phyloP scores from a whole-genome alignment of 805 yeast species.

The Barnettozyma pratensis region DNA sequence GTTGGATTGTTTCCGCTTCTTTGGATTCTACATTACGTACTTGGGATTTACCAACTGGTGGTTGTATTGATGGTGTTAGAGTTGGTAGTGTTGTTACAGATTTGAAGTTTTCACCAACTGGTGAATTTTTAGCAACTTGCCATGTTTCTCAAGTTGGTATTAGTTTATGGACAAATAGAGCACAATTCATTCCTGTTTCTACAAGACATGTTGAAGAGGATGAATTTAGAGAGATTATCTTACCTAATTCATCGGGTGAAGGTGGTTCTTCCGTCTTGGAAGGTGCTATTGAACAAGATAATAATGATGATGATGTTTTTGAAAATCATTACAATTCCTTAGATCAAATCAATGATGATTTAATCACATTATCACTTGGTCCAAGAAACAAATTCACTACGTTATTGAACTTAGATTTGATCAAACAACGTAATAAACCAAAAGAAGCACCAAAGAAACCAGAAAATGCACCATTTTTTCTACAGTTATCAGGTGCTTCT shows the following conservation, averaged over 20 bases:
- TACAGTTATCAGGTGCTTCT: constrained; percentile 58
- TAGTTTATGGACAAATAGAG: constrained; percentile 84
- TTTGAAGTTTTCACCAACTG: constrained; percentile 76
- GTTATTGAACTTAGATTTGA: constrained; percentile 73
- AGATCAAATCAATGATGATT: constrained; percentile 54
- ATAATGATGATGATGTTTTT: constrained; percentile 28
- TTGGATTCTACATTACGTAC: constrained; percentile 87
- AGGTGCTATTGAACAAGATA: constrained; percentile 61
- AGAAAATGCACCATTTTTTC: constrained; percentile 75
- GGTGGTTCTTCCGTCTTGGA: constrained; percentile 68
- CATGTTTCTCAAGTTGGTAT: constrained; percentile 91
- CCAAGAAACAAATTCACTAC: constrained; percentile 79
- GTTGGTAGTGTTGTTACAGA: constrained; percentile 77
- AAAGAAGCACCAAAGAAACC: constrained; percentile 83
- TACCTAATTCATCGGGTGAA: constrained; percentile 79
- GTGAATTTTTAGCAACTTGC: constrained; percentile 87
- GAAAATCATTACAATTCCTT: constrained; percentile 42
- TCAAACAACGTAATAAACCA: constrained; percentile 85
- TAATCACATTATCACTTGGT: constrained; percentile 70
- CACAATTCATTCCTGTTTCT: constrained; percentile 75
- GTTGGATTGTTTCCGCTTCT: constrained; percentile 85
- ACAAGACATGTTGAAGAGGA: constrained; percentile 72
- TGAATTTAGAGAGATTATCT: constrained; percentile 54
- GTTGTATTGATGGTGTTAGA: constrained; percentile 87
- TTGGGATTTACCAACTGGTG: constrained; percentile 97